phyloP scores from a whole-genome alignment of 2,329 filamentous ascomycete genomes.

The Paramyrothecium roridum region DNA sequence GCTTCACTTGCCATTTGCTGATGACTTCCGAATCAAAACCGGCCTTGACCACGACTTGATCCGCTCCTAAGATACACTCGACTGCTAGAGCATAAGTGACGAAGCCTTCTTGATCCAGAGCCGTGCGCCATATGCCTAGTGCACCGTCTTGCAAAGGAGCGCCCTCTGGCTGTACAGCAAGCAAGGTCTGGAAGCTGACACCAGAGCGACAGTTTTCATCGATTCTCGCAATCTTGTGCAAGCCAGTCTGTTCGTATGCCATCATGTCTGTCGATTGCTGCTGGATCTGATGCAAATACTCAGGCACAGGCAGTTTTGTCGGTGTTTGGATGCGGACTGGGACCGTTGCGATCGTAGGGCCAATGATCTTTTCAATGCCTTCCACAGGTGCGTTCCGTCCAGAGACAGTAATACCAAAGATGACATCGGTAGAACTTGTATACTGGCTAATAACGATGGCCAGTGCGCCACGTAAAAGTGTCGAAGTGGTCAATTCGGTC shows the following conservation, averaged over 20 bases:
- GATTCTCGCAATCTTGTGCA: slow-evolving; percentile 9
- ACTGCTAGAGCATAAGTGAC: slow-evolving; percentile 1
- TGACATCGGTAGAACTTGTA: slow-evolving; percentile 15
- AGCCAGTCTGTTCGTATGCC: slow-evolving; percentile 11
- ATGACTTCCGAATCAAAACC: slow-evolving; percentile 19
- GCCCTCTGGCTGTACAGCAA: slow-evolving; percentile 6
- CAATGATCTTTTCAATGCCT: slow-evolving; percentile 15
- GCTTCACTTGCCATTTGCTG: slow-evolving; percentile 1
- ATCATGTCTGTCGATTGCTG: slow-evolving; percentile 10
- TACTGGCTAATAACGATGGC: not conserved
- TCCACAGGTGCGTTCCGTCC: slow-evolving; percentile 14
- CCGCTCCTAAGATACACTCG: slow-evolving; percentile 1
- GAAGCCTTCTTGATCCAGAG: not conserved
- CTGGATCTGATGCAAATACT: slow-evolving; percentile 35
- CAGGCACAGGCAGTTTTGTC: slow-evolving; percentile 22
- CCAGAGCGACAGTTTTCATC: slow-evolving; percentile 3
- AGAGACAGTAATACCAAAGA: slow-evolving; percentile 14
- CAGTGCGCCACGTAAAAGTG: not conserved
- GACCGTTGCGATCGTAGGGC: slow-evolving; percentile 19
- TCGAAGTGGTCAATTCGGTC: not conserved
- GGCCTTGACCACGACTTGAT: slow-evolving; percentile 12
- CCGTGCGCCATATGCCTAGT: not conserved
- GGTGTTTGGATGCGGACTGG: slow-evolving; percentile 17
- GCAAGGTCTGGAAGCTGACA: slow-evolving; percentile 6
- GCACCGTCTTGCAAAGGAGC: not conserved